Base-by-base conservation (phyloP, 2,329 filamentous ascomycete genomes). In the Colletotrichum australisinense region DNA sequence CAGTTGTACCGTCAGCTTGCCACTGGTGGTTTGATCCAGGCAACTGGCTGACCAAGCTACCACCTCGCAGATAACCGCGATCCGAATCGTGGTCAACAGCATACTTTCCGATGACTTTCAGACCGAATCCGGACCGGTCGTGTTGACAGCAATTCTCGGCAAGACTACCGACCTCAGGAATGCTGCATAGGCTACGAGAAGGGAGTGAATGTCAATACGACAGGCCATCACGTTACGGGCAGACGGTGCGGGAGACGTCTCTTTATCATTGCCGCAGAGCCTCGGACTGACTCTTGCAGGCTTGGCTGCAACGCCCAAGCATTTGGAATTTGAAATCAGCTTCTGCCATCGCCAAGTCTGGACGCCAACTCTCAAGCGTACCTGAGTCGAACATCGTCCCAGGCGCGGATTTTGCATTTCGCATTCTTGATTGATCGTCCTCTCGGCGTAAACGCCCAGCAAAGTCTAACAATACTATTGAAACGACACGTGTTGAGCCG, bases 391-490 rank as follows among this genome's bases (percentile, higher is more conserved):
- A 16, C 30, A 32, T 67, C 28, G 19, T 16, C 11, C 7, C 14
- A n/a, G 14, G 30, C 12, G 24, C 12, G 38, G 30, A 32, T 32
- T 16, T n/a, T 42, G 19, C 11, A 35, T 38, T 53, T 58, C 5
- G 14, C 11, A n/a, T 52, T 66, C 38, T 16, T 63, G 58, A 63
- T 53, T 63, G 65, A 72, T 69, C 69, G 38, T n/a, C 65, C 42
- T 16, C 22, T 32, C 26, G 53, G 26, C 26, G 53, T 4, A 49
- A 67, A 67, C 63, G 35, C 35, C 35, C 35, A 30, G 38, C 7
- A 49, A 67, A 58, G 14, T 24, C 52, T 24, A 59, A 12, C 16
- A 11, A n/a, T 19, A 11, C 16, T 32, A 49, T 67, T 49, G 63
- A 58, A 49, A 59, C 63, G 53, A 59, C 11, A 32, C 7, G 53